Base-by-base conservation (phyloP, 2,329 filamentous ascomycete species). In the Arthrocladium fulminans region DNA sequence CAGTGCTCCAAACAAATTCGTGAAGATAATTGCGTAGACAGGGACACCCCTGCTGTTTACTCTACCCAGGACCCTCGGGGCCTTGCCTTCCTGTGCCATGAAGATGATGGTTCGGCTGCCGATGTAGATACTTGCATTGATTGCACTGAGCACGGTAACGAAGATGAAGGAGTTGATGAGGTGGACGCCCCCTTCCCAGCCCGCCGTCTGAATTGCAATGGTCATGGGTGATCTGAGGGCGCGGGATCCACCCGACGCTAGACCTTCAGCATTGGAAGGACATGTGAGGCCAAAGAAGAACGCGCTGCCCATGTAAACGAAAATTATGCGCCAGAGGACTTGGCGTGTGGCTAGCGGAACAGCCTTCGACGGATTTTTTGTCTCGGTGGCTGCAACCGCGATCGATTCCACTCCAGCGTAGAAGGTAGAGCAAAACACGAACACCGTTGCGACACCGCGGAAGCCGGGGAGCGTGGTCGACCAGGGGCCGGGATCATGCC, bases 131-230 rank as follows among this genome's bases (percentile, higher is more conserved):
- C 81, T 84, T 45, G 78, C 81, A 65, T 89, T 89, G 56, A 83
- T 77, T 15, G 84, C 83, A 0, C 76, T 81, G 30, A 87, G 70
- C 48, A 84, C 84, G 10, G 84, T 86, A 7, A 86, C 69, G 44
- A 89, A 74, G 58, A 87, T 86, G 59, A 87, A 83, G 32, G 80
- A 83, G 55, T 89, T 89, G 68, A 89, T 84, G 1, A 89, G 74
- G 60, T 89, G 80, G 1, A 84, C 82, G 47, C 83, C 85, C 22
- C 77, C 79, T 47, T 83, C 65, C 77, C 83, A 88, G 1, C 84
- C 84, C 1, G 84, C 85, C 51, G 79, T 86, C 53, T 83, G 77
- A 39, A 89, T 77, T 1, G 83, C 83, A 51, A 87, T 77, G 0
- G 83, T 87, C 75, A 87, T 84, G 0, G 83, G 83, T 17, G 80